A percentile compares a stretch with the other conserved stretches of the same genome.
Evolutionary conservation across 2,329 filamentous ascomycete genomes (phyloP).

Genomic region (Chrysosporium queenslandicum): DNA sequence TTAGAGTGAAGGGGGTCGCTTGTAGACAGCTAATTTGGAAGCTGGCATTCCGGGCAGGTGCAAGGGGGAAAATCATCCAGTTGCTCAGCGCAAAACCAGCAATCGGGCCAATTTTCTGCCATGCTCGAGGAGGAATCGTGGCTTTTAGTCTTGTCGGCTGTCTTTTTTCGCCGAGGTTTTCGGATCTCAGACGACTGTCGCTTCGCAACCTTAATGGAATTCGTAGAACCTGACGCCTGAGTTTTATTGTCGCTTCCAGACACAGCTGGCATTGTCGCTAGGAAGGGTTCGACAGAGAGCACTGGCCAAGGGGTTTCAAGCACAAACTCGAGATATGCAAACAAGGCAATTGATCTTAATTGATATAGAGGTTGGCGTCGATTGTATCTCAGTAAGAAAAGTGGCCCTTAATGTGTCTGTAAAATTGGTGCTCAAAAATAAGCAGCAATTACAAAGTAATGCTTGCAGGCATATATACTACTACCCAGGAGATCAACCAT

Average conservation of each 20-base stretch:
- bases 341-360: no score
- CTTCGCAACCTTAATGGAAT: background rate
- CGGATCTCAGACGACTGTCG: background rate
- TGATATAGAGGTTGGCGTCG: no score
- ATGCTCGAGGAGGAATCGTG: background rate
- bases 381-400: no score
- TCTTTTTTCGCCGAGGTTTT: background rate
- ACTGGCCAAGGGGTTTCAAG: no score
- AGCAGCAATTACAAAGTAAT: no score
- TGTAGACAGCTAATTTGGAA: conserved; percentile 14
- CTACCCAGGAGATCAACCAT: no score
- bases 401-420: no score
- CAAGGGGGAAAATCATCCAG: conserved; percentile 13
- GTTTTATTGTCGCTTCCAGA: background rate
- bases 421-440: no score
- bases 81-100: conserved; percentile 11
- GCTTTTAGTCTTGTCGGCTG: background rate
- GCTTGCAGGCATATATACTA: no score
- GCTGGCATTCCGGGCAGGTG: conserved; percentile 9
- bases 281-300: background rate
- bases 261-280: background rate
- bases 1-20: no score
- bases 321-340: no score
- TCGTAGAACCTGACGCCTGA: background rate
- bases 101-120: conserved; percentile 12